Evolutionary conservation across 1,139 yeast species (phyloP), one percentile per base, ranked within the genome.

Genomic region (Tardiomyces digboiensis): DNA sequence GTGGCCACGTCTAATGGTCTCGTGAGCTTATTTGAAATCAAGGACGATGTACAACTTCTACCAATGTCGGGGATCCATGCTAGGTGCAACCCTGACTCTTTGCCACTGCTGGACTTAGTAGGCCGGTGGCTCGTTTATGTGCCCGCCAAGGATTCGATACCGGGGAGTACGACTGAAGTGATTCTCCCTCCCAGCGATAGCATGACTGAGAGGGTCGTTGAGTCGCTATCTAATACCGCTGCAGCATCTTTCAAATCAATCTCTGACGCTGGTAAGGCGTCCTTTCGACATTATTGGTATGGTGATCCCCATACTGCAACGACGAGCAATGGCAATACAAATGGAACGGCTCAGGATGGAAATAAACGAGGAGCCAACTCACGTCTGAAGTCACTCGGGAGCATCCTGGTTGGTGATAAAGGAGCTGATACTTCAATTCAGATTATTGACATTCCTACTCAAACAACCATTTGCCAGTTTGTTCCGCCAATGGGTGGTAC

Each of bases 401-500:
- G 29, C 16, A n/a, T 38, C 19, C 39, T 56, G 22, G 49, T 54
- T 26, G 46, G 46, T 22, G 44, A 45, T 13, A 46, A 49, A n/a
- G 39, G 48, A 26, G 41, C 44, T 18, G 36, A 45, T n/a, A 44
- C 42, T 22, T 40, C 48, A 8, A 45, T 59, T 7, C 58, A 70
- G 46, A 59, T 78, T 13, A 53, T 77, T 33, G 82, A 79, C 51
- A 59, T 80, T 39, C 53, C 62, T 4, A 68, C 70, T 22, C 73
- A 69, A 44, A 61, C 61, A 44, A 64, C 68, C 1, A 53, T 80
- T 50, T 75, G 76, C n/a, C 62, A 70, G 13, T 79, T 81, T 56
- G 70, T 72, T 37, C 75, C 86, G 42, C 70, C 82, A 0, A 79
- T 77, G 20, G 87, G 86, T 0, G 70, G 81, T 16, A 79, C 87